A percentile compares a stretch with the other conserved stretches of the same genome.
These are phyloP conservation scores for Dentipellis fragilis DNA, from an alignment of 768 basidiomycete species.

Conservation along the genomic window DNA sequence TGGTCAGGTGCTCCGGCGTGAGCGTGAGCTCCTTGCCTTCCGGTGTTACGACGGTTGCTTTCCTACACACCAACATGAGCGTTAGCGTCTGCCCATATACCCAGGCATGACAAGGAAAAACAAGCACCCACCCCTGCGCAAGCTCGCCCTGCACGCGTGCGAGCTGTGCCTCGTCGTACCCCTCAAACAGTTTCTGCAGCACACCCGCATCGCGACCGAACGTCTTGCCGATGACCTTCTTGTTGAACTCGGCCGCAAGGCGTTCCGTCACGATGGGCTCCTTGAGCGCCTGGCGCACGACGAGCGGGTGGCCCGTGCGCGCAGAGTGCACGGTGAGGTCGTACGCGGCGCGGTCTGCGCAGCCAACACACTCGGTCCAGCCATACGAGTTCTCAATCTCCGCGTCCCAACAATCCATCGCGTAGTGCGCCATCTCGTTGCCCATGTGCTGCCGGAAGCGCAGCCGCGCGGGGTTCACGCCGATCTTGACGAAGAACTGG, in stretches of 20 bases:
- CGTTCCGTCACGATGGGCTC: constrained; percentile 79
- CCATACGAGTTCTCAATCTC: constrained; percentile 88
- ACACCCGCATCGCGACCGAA: constrained; percentile 75
- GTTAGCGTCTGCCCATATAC: constrained; percentile 6
- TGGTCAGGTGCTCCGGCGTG: constrained; percentile 62
- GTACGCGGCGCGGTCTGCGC: constrained; percentile 96
- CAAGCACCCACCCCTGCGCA: constrained; percentile 50
- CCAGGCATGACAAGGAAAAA: constrained; percentile 1
- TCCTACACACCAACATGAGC: constrained; percentile 27
- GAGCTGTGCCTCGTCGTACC: constrained; percentile 58
- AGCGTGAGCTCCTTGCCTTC: constrained; percentile 64
- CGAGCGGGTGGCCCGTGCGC: constrained; percentile 74
- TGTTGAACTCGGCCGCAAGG: constrained; percentile 72
- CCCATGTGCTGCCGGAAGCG: constrained; percentile 97
- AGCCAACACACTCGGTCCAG: constrained; percentile 99
- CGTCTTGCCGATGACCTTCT: constrained; percentile 81
- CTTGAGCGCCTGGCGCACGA: constrained; percentile 79
- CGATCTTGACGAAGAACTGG: constrained; percentile 84
- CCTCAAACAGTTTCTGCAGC: constrained; percentile 54
- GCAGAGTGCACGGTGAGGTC: constrained; percentile 85
- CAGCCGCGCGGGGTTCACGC: constrained; percentile 72
- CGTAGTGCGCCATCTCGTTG: constrained; percentile 99
- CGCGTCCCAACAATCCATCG: constrained; percentile 98
- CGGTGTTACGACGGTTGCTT: constrained; percentile 38
- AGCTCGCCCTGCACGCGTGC: constrained; percentile 61